phyloP scores from a whole-genome alignment of 345 rosid species.

The Bruguiera parviflora region DNA sequence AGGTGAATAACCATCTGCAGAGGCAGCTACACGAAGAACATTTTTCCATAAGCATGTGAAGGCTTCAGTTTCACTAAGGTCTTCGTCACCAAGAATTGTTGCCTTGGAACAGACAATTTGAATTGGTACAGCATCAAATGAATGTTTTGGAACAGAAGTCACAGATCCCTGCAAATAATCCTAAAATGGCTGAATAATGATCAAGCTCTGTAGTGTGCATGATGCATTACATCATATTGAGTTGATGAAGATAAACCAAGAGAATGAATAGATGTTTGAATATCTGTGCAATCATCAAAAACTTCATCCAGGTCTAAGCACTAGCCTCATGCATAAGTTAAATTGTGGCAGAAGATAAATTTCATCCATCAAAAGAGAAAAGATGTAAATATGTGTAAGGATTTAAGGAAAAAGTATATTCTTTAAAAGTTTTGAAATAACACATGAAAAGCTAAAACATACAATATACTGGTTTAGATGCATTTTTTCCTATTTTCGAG shows the following conservation, averaged over 20 bases:
- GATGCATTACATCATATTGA: neutral
- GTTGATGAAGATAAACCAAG: neutral
- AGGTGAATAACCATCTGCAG: constrained; percentile 43
- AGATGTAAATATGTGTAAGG: no score
- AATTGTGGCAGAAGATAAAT: no score
- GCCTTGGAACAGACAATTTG: constrained; percentile 42
- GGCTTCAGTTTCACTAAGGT: constrained; percentile 28
- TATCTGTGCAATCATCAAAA: no score
- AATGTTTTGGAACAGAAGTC: constrained; percentile 48
- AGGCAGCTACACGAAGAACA: constrained; percentile 51
- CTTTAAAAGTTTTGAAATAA: no score
- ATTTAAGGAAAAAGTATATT: no score
- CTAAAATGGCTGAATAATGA: neutral
- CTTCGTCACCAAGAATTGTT: constrained; percentile 25
- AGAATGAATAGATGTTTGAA: neutral
- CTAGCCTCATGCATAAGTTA: no score
- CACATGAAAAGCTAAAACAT: no score
- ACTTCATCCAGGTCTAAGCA: no score
- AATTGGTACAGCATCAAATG: constrained; percentile 62
- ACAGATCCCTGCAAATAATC: constrained; percentile 59
- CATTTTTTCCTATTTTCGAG: no score
- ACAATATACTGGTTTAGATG: no score
- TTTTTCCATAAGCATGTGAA: constrained; percentile 53
- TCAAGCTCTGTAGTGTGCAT: constrained; percentile 1
- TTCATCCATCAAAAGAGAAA: no score